Evolutionary conservation across 169 alveolate genomes (phyloP).

Genomic region (Plasmodium billcollinsi): DNA sequence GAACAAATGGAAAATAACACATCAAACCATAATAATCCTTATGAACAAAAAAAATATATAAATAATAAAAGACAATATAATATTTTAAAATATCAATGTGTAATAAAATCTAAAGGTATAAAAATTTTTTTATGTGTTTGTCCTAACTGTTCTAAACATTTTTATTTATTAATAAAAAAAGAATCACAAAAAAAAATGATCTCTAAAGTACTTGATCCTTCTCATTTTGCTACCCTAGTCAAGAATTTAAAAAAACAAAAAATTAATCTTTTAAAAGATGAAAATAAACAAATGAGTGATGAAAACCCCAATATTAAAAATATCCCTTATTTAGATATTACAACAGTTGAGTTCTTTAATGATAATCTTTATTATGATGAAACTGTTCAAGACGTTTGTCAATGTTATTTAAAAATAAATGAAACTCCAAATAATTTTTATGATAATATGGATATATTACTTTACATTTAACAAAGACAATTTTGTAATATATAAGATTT

Average conservation of each 20-base stretch:
- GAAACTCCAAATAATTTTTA: slow-evolving; percentile 14
- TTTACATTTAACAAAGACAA: slow-evolving; percentile 3
- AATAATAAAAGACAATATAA: slow-evolving; percentile 2
- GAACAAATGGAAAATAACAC: background rate
- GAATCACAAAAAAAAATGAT: slow-evolving; percentile 17
- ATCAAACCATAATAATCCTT: background rate
- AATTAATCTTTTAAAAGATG: background rate
- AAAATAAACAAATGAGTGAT: background rate
- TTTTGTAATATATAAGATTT: no score
- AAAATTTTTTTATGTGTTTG: slow-evolving; percentile 46
- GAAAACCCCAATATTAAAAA: background rate
- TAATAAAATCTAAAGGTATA: slow-evolving; percentile 16
- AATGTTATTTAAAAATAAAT: slow-evolving; percentile 29
- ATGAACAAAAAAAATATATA: background rate
- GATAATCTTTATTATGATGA: background rate
- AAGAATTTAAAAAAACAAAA: slow-evolving; percentile 17
- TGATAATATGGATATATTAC: slow-evolving; percentile 20
- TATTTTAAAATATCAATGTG: slow-evolving; percentile 12
- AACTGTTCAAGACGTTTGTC: slow-evolving; percentile 14
- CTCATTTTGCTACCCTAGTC: slow-evolving; percentile 14
- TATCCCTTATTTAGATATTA: slow-evolving; percentile 7
- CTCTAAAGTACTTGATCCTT: slow-evolving; percentile 51
- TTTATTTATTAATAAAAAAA: slow-evolving; percentile 52
- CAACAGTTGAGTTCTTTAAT: slow-evolving; percentile 13
- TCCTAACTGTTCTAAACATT: slow-evolving; percentile 47